phyloP scores from a whole-genome alignment of 1,284 basidiomycete species.

The Calocybe gambosa region DNA sequence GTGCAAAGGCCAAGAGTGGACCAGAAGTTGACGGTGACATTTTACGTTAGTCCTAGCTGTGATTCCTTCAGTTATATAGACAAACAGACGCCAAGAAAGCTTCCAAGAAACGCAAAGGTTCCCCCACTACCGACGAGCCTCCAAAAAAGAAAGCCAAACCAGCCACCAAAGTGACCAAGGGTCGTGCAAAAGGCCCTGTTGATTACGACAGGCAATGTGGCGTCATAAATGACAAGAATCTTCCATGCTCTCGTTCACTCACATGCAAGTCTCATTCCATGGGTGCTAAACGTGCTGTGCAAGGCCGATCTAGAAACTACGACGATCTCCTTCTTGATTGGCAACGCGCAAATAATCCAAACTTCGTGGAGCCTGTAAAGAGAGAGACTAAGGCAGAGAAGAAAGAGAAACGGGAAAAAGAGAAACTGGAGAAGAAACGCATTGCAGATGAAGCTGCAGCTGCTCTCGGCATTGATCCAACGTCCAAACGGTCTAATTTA shows the following conservation, averaged over 20 bases:
- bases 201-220: constrained; percentile 94
- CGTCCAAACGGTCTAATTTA: constrained; percentile 34
- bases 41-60: background rate
- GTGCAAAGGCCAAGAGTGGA: constrained; percentile 44
- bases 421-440: constrained; percentile 73
- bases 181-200: constrained; percentile 77
- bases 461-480: constrained; percentile 48
- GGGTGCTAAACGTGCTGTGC: constrained; percentile 91
- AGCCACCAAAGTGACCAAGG: constrained; percentile 64
- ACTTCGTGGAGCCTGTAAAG: constrained; percentile 90
- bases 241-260: constrained; percentile 93
- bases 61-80: constrained; percentile 4
- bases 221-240: constrained; percentile 93
- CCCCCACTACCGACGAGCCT: constrained; percentile 56
- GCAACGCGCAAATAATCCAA: constrained; percentile 89
- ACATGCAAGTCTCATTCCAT: constrained; percentile 99
- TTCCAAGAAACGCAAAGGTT: constrained; percentile 72
- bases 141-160: constrained; percentile 74
- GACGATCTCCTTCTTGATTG: constrained; percentile 89
- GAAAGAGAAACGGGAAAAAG: constrained; percentile 72
- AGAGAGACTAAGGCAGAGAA: constrained; percentile 75
- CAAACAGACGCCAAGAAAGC: constrained; percentile 28
- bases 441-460: constrained; percentile 60
- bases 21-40: constrained; percentile 31
- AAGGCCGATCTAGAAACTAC: constrained; percentile 80